Percentiles rank a stretch among this genome's conserved stretches.
Evolutionary conservation across 2,329 filamentous ascomycete genomes (phyloP).

Genomic region (Fusarium sp.): DNA sequence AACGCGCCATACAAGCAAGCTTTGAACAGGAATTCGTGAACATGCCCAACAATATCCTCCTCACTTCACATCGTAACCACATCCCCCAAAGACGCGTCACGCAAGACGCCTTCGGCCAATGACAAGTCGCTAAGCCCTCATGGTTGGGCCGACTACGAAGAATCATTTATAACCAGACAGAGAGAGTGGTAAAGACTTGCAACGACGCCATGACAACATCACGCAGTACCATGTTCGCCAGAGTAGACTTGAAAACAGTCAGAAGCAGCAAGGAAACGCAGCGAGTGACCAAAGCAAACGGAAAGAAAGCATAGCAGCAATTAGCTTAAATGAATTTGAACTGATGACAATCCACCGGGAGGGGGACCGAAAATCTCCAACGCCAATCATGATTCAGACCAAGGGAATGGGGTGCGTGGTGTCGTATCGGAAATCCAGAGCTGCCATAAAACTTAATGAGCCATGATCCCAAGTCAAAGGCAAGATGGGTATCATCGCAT

Average conservation of each 20-base stretch:
- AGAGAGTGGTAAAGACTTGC: constrained; percentile 7
- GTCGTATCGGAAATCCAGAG: constrained; percentile 45
- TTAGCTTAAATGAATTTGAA: constrained; percentile 49
- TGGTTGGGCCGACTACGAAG: constrained; percentile 25
- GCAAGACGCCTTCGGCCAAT: constrained; percentile 12
- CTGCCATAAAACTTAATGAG: constrained; percentile 44
- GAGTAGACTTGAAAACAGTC: constrained; percentile 35
- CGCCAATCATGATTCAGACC: constrained; percentile 55
- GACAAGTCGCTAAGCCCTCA: neutral
- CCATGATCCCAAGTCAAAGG: constrained; percentile 41
- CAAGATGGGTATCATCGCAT: constrained; percentile 41
- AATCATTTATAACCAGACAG: constrained; percentile 24
- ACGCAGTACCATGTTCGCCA: constrained; percentile 29
- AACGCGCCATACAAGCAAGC: constrained; percentile 18
- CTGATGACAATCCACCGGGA: constrained; percentile 50
- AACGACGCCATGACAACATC: constrained; percentile 34
- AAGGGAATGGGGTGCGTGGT: constrained; percentile 48
- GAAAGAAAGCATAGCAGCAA: constrained; percentile 39
- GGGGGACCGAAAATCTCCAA: constrained; percentile 52
- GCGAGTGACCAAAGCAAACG: constrained; percentile 40
- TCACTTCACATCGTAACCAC: constrained; percentile 3
- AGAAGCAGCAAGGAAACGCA: constrained; percentile 39
- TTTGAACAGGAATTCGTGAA: constrained; percentile 3
- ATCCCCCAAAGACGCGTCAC: constrained; percentile 6
- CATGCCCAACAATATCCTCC: neutral